Evolutionary conservation across 305 asterid genomes (phyloP).

Genomic region (Fraxinus nigra): DNA sequence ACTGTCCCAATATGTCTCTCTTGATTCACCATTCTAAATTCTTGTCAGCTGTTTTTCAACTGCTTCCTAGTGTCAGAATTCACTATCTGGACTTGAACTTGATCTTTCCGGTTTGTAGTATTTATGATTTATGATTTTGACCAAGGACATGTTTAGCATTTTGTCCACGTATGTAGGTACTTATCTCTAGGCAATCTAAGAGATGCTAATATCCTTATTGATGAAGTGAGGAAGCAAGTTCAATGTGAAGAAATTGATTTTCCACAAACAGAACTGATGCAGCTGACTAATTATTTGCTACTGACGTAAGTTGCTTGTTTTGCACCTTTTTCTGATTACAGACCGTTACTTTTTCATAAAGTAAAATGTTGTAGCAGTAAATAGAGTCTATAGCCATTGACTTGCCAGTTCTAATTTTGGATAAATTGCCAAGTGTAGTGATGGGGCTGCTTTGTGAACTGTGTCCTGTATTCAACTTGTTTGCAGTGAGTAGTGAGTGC

Average conservation of each 20-base stretch:
- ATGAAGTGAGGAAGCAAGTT: slow-evolving; percentile 71
- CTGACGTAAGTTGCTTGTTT: slow-evolving; percentile 57
- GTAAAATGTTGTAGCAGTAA: neutral
- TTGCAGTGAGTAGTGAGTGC: neutral
- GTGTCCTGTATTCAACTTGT: neutral
- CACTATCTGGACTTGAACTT: neutral
- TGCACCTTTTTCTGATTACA: slow-evolving; percentile 11
- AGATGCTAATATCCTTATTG: slow-evolving; percentile 85
- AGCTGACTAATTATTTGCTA: slow-evolving; percentile 68
- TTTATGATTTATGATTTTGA: neutral
- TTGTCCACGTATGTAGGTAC: slow-evolving; percentile 44
- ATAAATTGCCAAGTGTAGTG: neutral
- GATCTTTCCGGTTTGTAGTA: neutral
- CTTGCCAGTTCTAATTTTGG: neutral
- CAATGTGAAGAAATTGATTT: slow-evolving; percentile 50
- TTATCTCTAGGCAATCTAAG: slow-evolving; percentile 79
- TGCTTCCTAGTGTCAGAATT: neutral
- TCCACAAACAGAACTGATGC: slow-evolving; percentile 73
- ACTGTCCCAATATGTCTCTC: neutral
- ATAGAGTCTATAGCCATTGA: neutral
- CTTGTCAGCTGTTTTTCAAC: neutral
- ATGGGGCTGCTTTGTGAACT: neutral
- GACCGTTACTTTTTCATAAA: neutral
- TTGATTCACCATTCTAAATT: neutral
- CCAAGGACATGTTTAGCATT: neutral